Conservation (phyloP, 2,329 filamentous ascomycete species). For the Parastagonospora avenae region DNA sequence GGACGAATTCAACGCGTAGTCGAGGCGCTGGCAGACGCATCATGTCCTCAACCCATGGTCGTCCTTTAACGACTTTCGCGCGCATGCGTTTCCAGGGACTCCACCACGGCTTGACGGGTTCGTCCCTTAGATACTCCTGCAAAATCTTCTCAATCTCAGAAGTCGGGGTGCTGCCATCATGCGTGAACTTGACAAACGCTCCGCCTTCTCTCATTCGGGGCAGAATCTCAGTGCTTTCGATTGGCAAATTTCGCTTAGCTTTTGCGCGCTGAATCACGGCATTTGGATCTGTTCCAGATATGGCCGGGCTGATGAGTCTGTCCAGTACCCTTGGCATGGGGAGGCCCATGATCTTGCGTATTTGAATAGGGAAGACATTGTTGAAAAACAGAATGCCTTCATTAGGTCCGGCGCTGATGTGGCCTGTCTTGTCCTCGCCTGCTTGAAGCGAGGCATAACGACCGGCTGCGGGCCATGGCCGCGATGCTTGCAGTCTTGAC, state of each 20-base stretch:
- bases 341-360: constrained; percentile 66
- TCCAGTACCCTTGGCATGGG: constrained; percentile 59
- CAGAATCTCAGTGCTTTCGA: constrained; percentile 80
- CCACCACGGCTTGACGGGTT: constrained; percentile 86
- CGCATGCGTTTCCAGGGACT: constrained; percentile 78
- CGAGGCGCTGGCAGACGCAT: constrained; percentile 78
- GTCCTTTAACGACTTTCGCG: constrained; percentile 76
- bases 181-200: constrained; percentile 85
- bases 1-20: constrained; percentile 83
- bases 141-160: constrained; percentile 67
- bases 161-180: constrained; percentile 53
- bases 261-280: constrained; percentile 64
- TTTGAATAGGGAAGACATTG: constrained; percentile 83
- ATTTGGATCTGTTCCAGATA: constrained; percentile 62
- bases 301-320: constrained; percentile 56
- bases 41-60: constrained; percentile 93
- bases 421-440: constrained; percentile 73
- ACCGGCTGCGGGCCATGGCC: constrained; percentile 9
- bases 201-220: constrained; percentile 90
- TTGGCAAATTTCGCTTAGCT: constrained; percentile 60
- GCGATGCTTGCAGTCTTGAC: neutral
- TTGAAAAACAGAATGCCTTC: constrained; percentile 91
- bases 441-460: constrained; percentile 49
- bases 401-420: constrained; percentile 76
- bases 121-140: constrained; percentile 66